Evolutionary conservation across 2,329 filamentous ascomycete species (phyloP).

Genomic region (Aspergillus fumigatus): DNA sequence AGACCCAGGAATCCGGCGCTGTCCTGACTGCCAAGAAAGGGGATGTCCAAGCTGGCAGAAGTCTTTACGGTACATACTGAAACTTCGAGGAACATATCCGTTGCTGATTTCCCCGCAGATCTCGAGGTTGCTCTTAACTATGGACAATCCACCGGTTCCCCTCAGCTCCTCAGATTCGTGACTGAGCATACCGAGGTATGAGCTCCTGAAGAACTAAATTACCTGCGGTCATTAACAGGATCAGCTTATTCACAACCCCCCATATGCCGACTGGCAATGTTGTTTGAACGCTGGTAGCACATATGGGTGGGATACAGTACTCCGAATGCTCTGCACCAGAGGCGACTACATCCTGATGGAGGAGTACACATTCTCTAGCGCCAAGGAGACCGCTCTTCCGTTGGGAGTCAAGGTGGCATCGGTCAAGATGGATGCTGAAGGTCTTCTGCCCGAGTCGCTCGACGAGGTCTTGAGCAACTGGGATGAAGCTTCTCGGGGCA

Average conservation of each 20-base stretch:
- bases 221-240: conserved; percentile 6
- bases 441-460: conserved; percentile 58
- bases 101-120: conserved; percentile 49
- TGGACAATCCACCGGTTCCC: conserved; percentile 77
- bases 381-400: conserved; percentile 61
- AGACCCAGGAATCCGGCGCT: conserved; percentile 57
- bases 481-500: conserved; percentile 54
- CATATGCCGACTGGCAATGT: conserved; percentile 86
- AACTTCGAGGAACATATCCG: background rate
- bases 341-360: conserved; percentile 80
- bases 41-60: conserved; percentile 64
- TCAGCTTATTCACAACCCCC: conserved; percentile 72
- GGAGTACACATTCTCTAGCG: conserved; percentile 83
- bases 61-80: conserved; percentile 38
- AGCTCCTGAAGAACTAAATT: background rate
- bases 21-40: conserved; percentile 72
- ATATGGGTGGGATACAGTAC: conserved; percentile 73
- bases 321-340: conserved; percentile 74
- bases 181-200: conserved; percentile 84
- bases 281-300: conserved; percentile 83
- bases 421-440: conserved; percentile 62
- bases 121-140: conserved; percentile 90
- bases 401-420: conserved; percentile 58
- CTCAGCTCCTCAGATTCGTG: conserved; percentile 83
- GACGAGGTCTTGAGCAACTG: conserved; percentile 62